A percentile compares a stretch with the other conserved stretches of the same genome.
Evolutionary conservation across 31 red algal genomes (phyloP).

Genomic region (Asparagopsis taxiformis): DNA sequence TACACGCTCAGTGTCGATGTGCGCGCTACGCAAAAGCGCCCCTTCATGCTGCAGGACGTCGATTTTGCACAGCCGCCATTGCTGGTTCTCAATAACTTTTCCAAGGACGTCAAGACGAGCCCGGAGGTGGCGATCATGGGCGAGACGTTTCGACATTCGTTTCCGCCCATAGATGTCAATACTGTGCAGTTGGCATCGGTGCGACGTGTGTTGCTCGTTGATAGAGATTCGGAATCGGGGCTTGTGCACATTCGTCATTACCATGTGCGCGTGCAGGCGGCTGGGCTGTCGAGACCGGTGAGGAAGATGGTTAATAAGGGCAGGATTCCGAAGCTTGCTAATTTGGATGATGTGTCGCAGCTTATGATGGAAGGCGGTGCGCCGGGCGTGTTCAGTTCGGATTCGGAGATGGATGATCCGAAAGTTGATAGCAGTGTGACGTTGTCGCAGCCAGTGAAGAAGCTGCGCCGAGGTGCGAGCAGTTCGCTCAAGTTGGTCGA

Average conservation of each 20-base stretch:
- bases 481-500: constrained; percentile 76
- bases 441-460: constrained; percentile 43
- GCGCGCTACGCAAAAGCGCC: constrained; percentile 63
- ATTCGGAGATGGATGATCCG: constrained; percentile 85
- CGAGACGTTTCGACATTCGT: constrained; percentile 73
- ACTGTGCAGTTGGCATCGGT: constrained; percentile 11
- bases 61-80: constrained; percentile 72
- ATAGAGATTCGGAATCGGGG: constrained; percentile 46
- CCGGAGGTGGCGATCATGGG: constrained; percentile 46
- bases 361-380: constrained; percentile 44
- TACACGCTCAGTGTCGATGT: constrained; percentile 77
- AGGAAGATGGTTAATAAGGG: constrained; percentile 67
- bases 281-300: constrained; percentile 73
- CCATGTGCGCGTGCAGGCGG: constrained; percentile 54
- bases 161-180: constrained; percentile 73
- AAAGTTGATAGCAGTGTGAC: constrained; percentile 24
- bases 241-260: constrained; percentile 78
- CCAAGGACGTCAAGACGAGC: constrained; percentile 5
- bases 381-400: constrained; percentile 69
- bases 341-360: constrained; percentile 74
- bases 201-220: constrained; percentile 78
- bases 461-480: constrained; percentile 23
- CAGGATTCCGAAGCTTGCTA: constrained; percentile 53
- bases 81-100: constrained; percentile 82
- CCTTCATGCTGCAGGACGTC: constrained; percentile 31